Base-by-base conservation (phyloP, 108 stramenopile genomes). In the Chaetoceros tenuissimus region DNA sequence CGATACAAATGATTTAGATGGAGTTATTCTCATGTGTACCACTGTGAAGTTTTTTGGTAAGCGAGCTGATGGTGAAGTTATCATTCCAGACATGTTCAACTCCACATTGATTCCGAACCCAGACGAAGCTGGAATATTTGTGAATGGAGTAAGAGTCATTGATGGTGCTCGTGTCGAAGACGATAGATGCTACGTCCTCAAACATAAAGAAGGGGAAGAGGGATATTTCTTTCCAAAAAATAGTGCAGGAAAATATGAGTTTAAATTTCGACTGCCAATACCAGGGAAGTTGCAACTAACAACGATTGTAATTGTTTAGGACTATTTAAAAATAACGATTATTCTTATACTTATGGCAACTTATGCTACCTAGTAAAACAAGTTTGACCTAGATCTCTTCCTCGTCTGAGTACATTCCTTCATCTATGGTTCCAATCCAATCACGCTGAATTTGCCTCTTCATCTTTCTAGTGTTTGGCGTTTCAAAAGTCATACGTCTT, bases 31-130 rank as follows among this genome's bases (percentile, higher is more conserved):
- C 24, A 10, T 78, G 2, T 60, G 57, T 34, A 51, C 62, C 19
- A 46, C 40, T 10, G 19, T 3, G 27, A 73, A 68, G 45, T 56
- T 29, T 51, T 78, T 72, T 72, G 60, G 55, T 3, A 60, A 64
- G 25, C 69, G 67, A 46, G 29, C 47, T 8, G 24, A 59, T 21
- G 65, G 46, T 10, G 34, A 62, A 17, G 5, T 75, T 1, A 30
- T 64, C n/a, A 28, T 40, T 40, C 34, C 5, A 10, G 34, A 40
- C 5, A 40, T 40, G 34, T 5, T 40, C n/a, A n/a, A n/a, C 34
- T 10, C 34, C 13, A 10, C 13, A 40, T 13, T 13, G 5, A 5
- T 40, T 40, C 34, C 13, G 34, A 40, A 5, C 8, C 8, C 5
- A 10, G 13, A 13, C 13, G 34, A 13, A 5, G 13, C 8, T 40